Evolutionary conservation across 495 filamentous ascomycete species (phyloP), one percentile per base, ranked within the genome.

Genomic region (Chaetomium tenue): DNA sequence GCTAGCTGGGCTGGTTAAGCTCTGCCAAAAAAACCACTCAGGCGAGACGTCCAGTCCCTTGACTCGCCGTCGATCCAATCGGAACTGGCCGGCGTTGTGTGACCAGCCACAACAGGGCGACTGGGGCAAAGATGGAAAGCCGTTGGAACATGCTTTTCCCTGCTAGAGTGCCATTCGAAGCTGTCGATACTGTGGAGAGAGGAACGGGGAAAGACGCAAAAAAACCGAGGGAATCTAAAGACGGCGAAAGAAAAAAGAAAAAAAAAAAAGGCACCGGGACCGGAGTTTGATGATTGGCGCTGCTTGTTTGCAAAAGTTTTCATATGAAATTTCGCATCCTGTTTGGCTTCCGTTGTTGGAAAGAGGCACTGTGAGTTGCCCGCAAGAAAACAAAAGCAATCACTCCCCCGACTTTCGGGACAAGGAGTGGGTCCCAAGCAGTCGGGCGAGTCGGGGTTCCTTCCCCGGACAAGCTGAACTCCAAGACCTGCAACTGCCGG

Each of bases 91-190:
- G 39, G 33, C 25, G 25, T 25, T 9, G 50, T 55, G 50, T 16
- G 28, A 62, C 50, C 50, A 33, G 60, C 60, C 50, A 46, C 23
- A 18, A 13, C 33, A 28, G 47, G n/a, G 7, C 22, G 48, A 53
- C 12, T 53, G 39, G 33, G 25, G 23, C 20, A 2, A 2, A 44
- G 33, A 20, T n/a, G 51, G 13, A 58, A 60, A 61, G 33, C 59
- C 59, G 47, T 61, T 61, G 59, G 37, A 12, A 20, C 13, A 16
- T 40, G 46, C n/a, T 50, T 0, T n/a, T 50, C 20, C 20, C 6
- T 11, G 46, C 18, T 30, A n/a, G n/a, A n/a, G n/a, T n/a, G n/a
- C n/a, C 18, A 12, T 4, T 50, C 46, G n/a, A 50, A 11, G 8
- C 9, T 50, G 46, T 22, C 23, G 44, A 20, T 30, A 6, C 28